Evolutionary conservation across 306 rosid species (phyloP), one percentile per base, ranked within the genome.

Genomic region (Vigna trinervia): DNA sequence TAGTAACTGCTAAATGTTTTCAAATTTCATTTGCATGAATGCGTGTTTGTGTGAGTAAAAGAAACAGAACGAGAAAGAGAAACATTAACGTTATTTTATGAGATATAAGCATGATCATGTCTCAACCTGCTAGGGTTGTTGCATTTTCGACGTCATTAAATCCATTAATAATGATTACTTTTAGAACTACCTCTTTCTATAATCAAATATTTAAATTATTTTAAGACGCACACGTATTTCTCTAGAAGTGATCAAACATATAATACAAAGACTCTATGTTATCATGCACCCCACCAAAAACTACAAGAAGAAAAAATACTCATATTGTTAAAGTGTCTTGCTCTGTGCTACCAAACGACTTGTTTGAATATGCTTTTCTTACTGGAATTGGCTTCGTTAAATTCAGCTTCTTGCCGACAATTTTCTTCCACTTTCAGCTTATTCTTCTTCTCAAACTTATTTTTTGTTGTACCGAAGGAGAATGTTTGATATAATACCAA

Each of bases 221-320:
- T 26, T 26, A 26, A 2, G 28, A 26, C 28, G 28, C 28, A 26
- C 28, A 26, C 28, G 28, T 26, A 26, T 26, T 71, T 79, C 70
- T 78, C 50, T 67, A 81, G 76, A 87, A 85, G 71, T 71, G 12
- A 74, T 45, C 52, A 78, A 13, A 32, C 32, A 80, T 61, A 79
- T 76, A 79, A 78, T 64, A 54, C 71, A n/a, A 69, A 72, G 43
- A 6, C 68, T 26, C 28, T 75, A 47, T 26, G 58, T 48, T 43
- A 81, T 85, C 90, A 86, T 88, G 93, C 86, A 48, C 74, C 84
- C 90, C 88, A 89, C 97, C 84, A 46, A 53, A 82, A 65, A 48
- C 50, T 36, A 67, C 69, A 81, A 79, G 11, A 9, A 41, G 0
- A 82, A 82, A 79, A 75, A 81, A 82, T 75, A 89, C 48, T 76